Conservation (phyloP, 2,329 filamentous ascomycete species). For the Calonectria pseudoreteaudii region DNA sequence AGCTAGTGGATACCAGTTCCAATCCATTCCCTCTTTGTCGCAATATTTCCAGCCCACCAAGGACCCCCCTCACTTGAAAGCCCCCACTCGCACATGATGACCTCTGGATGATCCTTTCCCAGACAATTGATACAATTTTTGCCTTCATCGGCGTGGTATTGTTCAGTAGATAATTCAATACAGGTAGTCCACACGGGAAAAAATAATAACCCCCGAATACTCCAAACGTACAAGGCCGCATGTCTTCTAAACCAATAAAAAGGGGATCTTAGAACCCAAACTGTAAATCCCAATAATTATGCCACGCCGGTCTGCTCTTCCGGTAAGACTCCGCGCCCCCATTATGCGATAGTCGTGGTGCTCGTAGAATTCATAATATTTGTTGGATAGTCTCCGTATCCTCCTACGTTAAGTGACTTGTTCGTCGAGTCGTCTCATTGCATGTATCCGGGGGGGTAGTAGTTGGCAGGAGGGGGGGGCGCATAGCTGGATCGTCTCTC, state of each 20-base stretch:
- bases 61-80: background rate
- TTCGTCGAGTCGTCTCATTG: constrained; percentile 11
- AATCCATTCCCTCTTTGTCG: constrained; percentile 6
- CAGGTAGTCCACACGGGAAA: constrained; percentile 29
- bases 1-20: constrained; percentile 14
- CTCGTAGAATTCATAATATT: constrained; percentile 43
- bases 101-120: background rate
- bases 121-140: constrained; percentile 23
- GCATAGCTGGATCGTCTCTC: constrained; percentile 38
- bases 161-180: constrained; percentile 32
- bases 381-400: constrained; percentile 28
- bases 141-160: constrained; percentile 42
- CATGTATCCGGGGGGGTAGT: constrained; percentile 32
- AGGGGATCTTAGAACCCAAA: constrained; percentile 38
- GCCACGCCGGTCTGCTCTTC: constrained; percentile 38
- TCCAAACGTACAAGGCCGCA: constrained; percentile 37
- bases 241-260: constrained; percentile 37
- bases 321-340: constrained; percentile 41
- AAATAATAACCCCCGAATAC: constrained; percentile 37
- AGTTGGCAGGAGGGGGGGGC: constrained; percentile 38
- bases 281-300: constrained; percentile 37
- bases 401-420: constrained; percentile 25
- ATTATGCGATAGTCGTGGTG: constrained; percentile 45
- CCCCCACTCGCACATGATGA: constrained; percentile 6
- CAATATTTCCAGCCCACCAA: constrained; percentile 2